A percentile compares a stretch with the other conserved stretches of the same genome.
These are phyloP conservation scores for Fimicolochytrium jonesii DNA, from an alignment of 192 early-diverging fungal genomes.

Conservation along the genomic window DNA sequence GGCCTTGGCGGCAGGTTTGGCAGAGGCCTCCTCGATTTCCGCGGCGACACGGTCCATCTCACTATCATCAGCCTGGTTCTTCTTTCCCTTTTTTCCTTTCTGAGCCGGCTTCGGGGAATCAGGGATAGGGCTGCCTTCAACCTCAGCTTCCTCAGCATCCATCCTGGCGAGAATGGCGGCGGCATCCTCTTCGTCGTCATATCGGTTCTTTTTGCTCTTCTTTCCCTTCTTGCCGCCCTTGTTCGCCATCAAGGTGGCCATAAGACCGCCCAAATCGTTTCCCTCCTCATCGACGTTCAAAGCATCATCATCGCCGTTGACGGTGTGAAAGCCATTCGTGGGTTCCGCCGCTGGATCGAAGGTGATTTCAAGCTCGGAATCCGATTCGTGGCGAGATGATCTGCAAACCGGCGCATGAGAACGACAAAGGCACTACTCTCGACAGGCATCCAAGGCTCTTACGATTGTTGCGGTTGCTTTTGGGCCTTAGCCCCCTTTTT, in stretches of 20 bases:
- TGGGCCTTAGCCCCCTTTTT: conserved; percentile 16
- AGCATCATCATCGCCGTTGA: conserved; percentile 1
- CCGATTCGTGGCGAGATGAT: not conserved
- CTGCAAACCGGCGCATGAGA: not conserved
- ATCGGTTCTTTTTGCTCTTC: conserved; percentile 35
- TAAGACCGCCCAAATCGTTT: conserved; percentile 67
- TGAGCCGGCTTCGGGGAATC: conserved; percentile 16
- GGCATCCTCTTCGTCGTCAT: conserved; percentile 49
- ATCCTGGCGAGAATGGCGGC: conserved; percentile 43
- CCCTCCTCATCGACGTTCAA: conserved; percentile 50
- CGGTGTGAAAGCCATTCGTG: not conserved
- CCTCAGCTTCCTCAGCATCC: conserved; percentile 30
- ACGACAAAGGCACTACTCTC: not conserved
- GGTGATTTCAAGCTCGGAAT: conserved; percentile 23
- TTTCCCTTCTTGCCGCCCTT: conserved; percentile 35
- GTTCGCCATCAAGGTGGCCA: conserved; percentile 49
- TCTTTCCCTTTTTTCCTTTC: conserved; percentile 51
- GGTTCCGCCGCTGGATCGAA: conserved; percentile 1
- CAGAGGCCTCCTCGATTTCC: not conserved
- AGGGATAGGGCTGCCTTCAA: conserved; percentile 6
- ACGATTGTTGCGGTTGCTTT: conserved; percentile 6
- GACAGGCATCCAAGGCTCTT: not conserved
- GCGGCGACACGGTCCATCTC: conserved; percentile 29
- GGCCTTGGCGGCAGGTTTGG: conserved; percentile 4
- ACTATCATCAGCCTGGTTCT: conserved; percentile 4